A percentile compares a stretch with the other conserved stretches of the same genome.
These are phyloP conservation scores for Russula sp. DNA, from an alignment of 768 basidiomycete genomes.

Conservation along the genomic window DNA sequence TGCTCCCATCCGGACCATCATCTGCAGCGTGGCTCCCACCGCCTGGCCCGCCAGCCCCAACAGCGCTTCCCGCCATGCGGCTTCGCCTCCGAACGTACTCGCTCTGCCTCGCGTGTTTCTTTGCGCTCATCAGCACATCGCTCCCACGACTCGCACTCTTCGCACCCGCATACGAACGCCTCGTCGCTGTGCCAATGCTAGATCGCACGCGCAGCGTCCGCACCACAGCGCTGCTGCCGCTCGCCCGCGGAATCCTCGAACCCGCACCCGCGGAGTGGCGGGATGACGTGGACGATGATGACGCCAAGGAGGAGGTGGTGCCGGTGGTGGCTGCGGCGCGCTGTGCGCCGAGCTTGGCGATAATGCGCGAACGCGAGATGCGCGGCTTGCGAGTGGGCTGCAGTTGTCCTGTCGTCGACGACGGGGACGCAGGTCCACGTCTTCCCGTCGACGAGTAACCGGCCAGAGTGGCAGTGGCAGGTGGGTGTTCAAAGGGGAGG, in stretches of 20 bases:
- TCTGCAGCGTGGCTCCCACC: not conserved
- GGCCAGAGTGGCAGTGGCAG: not conserved
- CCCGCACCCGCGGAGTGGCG: slow-evolving; percentile 11
- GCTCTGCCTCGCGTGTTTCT: slow-evolving; percentile 69
- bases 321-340: slow-evolving; percentile 36
- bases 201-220: slow-evolving; percentile 36
- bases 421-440: not conserved
- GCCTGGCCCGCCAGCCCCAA: not conserved
- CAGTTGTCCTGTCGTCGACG: slow-evolving; percentile 26
- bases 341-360: slow-evolving; percentile 67
- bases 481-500: not conserved
- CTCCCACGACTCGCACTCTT: slow-evolving; percentile 26
- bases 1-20: slow-evolving; percentile 6
- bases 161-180: slow-evolving; percentile 30
- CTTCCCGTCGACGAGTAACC: not conserved
- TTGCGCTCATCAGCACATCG: slow-evolving; percentile 52
- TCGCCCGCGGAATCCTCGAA: slow-evolving; percentile 13
- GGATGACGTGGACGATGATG: not conserved
- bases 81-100: slow-evolving; percentile 60
- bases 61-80: slow-evolving; percentile 25
- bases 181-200: slow-evolving; percentile 34
- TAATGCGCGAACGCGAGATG: slow-evolving; percentile 76
- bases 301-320: not conserved
- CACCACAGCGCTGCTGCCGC: slow-evolving; percentile 1
- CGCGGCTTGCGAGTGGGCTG: slow-evolving; percentile 54